Evolutionary conservation across 805 yeast species (phyloP).

Genomic region (Starmerella roubikii): DNA sequence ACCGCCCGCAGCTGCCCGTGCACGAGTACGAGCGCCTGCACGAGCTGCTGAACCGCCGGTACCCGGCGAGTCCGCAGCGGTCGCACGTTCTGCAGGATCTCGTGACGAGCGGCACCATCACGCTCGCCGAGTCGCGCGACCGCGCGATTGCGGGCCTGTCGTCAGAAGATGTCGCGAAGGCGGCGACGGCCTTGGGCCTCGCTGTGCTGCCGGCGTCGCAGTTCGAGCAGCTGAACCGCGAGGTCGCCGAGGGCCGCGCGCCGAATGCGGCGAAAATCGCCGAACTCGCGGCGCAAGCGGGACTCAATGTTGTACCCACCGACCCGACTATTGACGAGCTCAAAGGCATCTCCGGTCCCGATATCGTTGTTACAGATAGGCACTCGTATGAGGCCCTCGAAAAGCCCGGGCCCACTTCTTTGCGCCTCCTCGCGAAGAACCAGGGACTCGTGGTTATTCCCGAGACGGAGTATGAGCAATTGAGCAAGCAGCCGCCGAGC

Average conservation of each 20-base stretch:
- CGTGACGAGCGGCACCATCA: too few species aligned
- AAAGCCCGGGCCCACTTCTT: conserved; percentile 15
- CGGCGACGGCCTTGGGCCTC: conserved; percentile 15
- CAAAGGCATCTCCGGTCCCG: conserved; percentile 6
- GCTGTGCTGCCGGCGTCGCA: conserved; percentile 9
- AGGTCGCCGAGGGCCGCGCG: conserved; percentile 13
- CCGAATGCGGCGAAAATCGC: conserved; percentile 26
- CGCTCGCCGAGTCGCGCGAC: too few species aligned
- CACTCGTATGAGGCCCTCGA: conserved; percentile 13
- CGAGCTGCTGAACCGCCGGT: conserved; percentile 2
- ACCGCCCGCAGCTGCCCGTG: conserved; percentile 1
- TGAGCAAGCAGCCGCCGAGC: conserved; percentile 2
- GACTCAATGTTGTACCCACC: conserved; percentile 11
- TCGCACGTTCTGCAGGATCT: conserved; percentile 5
- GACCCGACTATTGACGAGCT: conserved; percentile 14
- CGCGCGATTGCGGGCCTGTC: too few species aligned
- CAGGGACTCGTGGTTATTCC: conserved; percentile 20
- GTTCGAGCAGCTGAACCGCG: conserved; percentile 10
- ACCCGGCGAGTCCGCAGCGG: neutral
- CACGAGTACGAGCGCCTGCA: conserved; percentile 5
- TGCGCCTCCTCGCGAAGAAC: conserved; percentile 11
- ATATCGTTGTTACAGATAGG: conserved; percentile 12
- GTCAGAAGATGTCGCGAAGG: conserved; percentile 13
- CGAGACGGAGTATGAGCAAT: conserved; percentile 9
- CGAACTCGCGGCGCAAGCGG: conserved; percentile 10